These are phyloP conservation scores for Mycoemilia scoparia DNA, from an alignment of 192 early-diverging fungal genomes.

Conservation along the genomic window DNA sequence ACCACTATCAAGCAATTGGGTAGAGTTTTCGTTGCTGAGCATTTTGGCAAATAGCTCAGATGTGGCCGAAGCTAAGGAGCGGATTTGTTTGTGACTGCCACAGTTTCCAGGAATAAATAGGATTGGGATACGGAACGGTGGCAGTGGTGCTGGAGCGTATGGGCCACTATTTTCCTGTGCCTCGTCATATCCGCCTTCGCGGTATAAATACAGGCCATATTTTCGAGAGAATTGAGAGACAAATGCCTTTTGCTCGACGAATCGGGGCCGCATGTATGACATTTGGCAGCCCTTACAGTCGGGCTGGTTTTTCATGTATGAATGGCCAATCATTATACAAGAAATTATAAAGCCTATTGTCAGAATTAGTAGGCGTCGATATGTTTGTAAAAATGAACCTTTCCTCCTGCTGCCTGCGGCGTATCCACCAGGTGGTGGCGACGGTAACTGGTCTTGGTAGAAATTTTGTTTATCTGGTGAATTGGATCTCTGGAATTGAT, in stretches of 20 bases:
- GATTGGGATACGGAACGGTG: conserved; percentile 61
- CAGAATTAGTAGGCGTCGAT: no score
- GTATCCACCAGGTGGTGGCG: no score
- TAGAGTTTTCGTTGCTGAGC: conserved; percentile 2
- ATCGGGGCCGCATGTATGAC: conserved; percentile 39
- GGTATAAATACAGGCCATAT: conserved; percentile 59
- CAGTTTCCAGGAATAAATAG: conserved; percentile 93
- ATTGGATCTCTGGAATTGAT: no score
- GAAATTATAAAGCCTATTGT: no score
- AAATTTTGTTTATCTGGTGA: no score
- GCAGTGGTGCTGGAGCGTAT: conserved; percentile 8
- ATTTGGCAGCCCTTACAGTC: conserved; percentile 34
- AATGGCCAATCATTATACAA: conserved; percentile 27
- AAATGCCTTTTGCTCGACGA: conserved; percentile 21
- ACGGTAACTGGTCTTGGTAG: no score
- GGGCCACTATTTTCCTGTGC: conserved; percentile 6
- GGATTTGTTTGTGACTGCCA: conserved; percentile 77
- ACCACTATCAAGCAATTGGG: conserved; percentile 5
- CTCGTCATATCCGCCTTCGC: conserved; percentile 37
- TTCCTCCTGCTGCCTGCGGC: no score
- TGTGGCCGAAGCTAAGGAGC: conserved; percentile 64
- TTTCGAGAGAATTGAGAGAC: conserved; percentile 43
- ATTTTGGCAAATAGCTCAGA: conserved; percentile 35
- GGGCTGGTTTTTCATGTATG: conserved; percentile 43
- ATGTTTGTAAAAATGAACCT: no score